phyloP scores from a whole-genome alignment of 805 yeast genomes.

The Kuraishia capsulata region DNA sequence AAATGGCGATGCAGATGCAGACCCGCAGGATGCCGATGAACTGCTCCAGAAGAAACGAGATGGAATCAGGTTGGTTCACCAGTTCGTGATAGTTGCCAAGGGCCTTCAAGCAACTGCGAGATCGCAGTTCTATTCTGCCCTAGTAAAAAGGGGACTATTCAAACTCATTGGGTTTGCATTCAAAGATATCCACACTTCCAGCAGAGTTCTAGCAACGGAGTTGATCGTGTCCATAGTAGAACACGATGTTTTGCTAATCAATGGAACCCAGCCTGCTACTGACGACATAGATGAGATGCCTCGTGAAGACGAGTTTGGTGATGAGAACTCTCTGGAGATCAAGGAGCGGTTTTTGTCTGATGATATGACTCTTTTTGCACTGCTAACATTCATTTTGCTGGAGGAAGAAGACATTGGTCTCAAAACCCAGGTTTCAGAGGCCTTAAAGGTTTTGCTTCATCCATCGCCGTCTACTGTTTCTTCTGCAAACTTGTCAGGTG shows the following conservation, averaged over 20 bases:
- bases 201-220: slow-evolving; percentile 71
- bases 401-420: slow-evolving; percentile 62
- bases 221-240: slow-evolving; percentile 73
- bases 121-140: slow-evolving; percentile 50
- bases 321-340: neutral
- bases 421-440: slow-evolving; percentile 77
- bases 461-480: slow-evolving; percentile 22
- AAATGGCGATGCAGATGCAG: neutral
- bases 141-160: slow-evolving; percentile 64
- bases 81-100: slow-evolving; percentile 69
- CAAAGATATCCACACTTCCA: slow-evolving; percentile 33
- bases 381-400: slow-evolving; percentile 50
- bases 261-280: slow-evolving; percentile 7
- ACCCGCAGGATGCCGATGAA: neutral
- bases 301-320: neutral
- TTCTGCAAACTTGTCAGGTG: neutral
- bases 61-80: slow-evolving; percentile 73
- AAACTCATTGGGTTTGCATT: slow-evolving; percentile 67
- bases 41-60: slow-evolving; percentile 36
- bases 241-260: slow-evolving; percentile 64
- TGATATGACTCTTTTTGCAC: slow-evolving; percentile 49
- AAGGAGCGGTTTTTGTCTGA: slow-evolving; percentile 23
- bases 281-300: neutral
- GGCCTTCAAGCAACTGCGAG: slow-evolving; percentile 51
- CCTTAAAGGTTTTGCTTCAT: slow-evolving; percentile 65